Conservation (phyloP, 306 rosid species). For the Psophocarpus tetragonolobus region DNA sequence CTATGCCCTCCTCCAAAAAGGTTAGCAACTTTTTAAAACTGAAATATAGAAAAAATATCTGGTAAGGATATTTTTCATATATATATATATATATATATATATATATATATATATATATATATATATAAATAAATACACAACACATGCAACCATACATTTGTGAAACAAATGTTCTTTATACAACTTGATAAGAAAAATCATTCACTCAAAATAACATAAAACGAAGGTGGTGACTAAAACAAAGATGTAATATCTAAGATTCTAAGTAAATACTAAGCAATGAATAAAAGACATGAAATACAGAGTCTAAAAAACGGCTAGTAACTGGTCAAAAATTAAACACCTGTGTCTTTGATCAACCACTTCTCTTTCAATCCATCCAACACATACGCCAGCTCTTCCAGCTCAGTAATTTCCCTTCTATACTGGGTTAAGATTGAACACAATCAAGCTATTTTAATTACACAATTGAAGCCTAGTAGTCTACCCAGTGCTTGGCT, state of each 20-base stretch:
- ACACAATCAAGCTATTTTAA: background rate
- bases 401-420: background rate
- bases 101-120: background rate
- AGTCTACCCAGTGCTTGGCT: background rate
- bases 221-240: background rate
- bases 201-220: conserved; percentile 9
- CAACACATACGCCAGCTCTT: background rate
- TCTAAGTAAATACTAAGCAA: background rate
- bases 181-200: conserved; percentile 4
- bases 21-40: conserved; percentile 76
- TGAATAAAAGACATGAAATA: background rate
- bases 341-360: background rate
- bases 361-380: background rate
- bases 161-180: conserved; percentile 17
- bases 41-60: conserved; percentile 39
- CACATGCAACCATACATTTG: background rate
- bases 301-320: background rate
- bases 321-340: background rate
- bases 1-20: conserved; percentile 57
- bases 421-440: background rate
- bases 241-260: conserved; percentile 11
- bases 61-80: conserved; percentile 28
- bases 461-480: background rate
- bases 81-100: background rate
- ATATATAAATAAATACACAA: background rate